These are phyloP conservation scores for Nephelium lappaceum DNA, from an alignment of 345 rosid genomes.

Conservation along the genomic window DNA sequence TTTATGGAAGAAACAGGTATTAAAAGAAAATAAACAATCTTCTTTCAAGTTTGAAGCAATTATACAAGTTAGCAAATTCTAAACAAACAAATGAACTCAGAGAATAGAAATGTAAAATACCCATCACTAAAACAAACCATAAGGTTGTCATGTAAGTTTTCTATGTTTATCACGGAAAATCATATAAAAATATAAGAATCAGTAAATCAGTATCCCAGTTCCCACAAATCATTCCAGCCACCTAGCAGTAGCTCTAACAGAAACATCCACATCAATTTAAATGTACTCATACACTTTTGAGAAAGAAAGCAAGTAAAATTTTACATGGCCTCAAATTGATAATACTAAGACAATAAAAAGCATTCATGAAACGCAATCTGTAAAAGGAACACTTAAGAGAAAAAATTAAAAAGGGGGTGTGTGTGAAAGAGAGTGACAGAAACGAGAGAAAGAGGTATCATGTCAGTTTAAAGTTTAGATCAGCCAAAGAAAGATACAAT, in stretches of 20 bases:
- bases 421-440: neutral
- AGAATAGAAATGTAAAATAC: neutral
- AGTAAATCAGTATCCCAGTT: neutral
- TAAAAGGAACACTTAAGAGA: neutral
- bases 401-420: neutral
- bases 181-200: neutral
- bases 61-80: neutral
- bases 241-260: neutral
- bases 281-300: neutral
- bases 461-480: neutral
- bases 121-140: neutral
- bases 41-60: neutral
- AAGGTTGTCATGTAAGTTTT: neutral
- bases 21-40: neutral
- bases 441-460: neutral
- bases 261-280: neutral
- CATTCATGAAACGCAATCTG: neutral
- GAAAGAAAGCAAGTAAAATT: neutral
- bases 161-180: neutral
- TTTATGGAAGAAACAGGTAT: neutral
- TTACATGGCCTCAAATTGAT: neutral
- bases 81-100: neutral
- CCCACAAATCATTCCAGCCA: constrained; percentile 4
- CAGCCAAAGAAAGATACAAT: neutral
- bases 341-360: neutral